phyloP scores from a whole-genome alignment of 2,329 filamentous ascomycete genomes.

The Claviceps sp. region DNA sequence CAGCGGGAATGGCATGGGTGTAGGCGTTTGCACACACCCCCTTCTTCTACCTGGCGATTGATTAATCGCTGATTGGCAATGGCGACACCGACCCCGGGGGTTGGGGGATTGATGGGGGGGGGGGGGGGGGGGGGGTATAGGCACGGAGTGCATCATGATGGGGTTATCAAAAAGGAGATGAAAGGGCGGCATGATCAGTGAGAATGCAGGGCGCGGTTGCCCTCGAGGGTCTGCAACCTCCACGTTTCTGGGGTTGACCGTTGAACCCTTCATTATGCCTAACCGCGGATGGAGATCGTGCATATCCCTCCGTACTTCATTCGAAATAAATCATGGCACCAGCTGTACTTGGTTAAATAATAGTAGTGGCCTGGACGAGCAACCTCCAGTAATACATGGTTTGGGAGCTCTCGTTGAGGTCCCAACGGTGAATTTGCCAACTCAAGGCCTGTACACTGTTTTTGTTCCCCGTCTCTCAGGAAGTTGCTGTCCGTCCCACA shows the following conservation, averaged over 20 bases:
- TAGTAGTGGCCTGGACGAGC: conserved; percentile 4
- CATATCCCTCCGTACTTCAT: neutral
- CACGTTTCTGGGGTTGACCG: neutral
- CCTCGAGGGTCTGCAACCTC: neutral
- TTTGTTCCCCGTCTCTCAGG: conserved; percentile 4
- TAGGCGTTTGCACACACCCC: neutral
- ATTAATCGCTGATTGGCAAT: too few species aligned
- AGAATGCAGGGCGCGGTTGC: neutral
- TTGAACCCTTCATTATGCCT: conserved; percentile 7
- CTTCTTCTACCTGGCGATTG: too few species aligned
- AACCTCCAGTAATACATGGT: conserved; percentile 2
- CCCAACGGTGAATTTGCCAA: conserved; percentile 9
- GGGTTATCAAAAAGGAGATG: neutral
- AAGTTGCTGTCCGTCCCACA: neutral
- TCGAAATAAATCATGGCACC: neutral
- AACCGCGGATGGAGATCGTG: conserved; percentile 11
- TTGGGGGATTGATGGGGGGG: neutral
- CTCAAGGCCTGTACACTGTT: conserved; percentile 7
- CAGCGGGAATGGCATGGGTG: neutral
- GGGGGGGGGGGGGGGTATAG: neutral
- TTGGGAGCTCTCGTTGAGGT: conserved; percentile 6
- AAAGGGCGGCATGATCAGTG: neutral
- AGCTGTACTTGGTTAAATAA: too few species aligned
- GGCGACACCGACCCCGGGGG: too few species aligned
- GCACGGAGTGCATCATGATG: neutral